phyloP scores from a whole-genome alignment of 2,329 filamentous ascomycete species.

The Ophidiomyces ophidiicola region DNA sequence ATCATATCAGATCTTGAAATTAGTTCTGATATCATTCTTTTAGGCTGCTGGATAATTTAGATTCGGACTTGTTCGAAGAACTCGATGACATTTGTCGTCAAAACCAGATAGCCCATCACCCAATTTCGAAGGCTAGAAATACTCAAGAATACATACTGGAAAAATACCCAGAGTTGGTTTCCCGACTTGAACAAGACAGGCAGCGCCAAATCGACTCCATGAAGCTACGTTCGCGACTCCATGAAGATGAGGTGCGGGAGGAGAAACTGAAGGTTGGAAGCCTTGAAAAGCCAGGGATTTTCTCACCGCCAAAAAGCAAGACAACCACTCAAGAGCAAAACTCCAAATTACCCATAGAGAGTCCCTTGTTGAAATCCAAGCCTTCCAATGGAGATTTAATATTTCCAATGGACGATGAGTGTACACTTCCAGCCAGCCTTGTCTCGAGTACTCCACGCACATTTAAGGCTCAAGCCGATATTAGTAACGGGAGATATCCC shows the following conservation, averaged over 20 bases:
- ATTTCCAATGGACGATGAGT: constrained; percentile 75
- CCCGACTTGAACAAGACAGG: constrained; percentile 31
- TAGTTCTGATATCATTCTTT: not conserved
- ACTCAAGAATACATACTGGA: constrained; percentile 44
- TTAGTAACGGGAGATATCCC: not conserved
- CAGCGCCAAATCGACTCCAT: constrained; percentile 64
- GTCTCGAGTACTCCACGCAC: not conserved
- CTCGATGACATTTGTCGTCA: constrained; percentile 67
- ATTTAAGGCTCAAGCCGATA: not conserved
- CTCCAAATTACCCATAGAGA: constrained; percentile 41
- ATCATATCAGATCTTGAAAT: not conserved
- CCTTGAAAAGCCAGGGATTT: constrained; percentile 47
- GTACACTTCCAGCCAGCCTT: not conserved
- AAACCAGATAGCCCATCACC: constrained; percentile 68
- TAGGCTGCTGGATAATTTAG: constrained; percentile 67
- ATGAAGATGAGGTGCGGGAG: constrained; percentile 55
- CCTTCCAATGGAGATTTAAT: constrained; percentile 65
- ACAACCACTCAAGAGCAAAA: constrained; percentile 15
- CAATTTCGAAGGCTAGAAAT: constrained; percentile 63
- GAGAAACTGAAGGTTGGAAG: constrained; percentile 50
- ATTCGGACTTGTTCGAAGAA: constrained; percentile 68
- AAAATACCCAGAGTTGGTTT: constrained; percentile 35
- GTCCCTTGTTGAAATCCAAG: constrained; percentile 56
- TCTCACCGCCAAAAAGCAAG: constrained; percentile 31
- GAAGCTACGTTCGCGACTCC: constrained; percentile 51